These are phyloP conservation scores for Marasmius tenuissimus DNA, from an alignment of 1,284 basidiomycete species.

Conservation along the genomic window DNA sequence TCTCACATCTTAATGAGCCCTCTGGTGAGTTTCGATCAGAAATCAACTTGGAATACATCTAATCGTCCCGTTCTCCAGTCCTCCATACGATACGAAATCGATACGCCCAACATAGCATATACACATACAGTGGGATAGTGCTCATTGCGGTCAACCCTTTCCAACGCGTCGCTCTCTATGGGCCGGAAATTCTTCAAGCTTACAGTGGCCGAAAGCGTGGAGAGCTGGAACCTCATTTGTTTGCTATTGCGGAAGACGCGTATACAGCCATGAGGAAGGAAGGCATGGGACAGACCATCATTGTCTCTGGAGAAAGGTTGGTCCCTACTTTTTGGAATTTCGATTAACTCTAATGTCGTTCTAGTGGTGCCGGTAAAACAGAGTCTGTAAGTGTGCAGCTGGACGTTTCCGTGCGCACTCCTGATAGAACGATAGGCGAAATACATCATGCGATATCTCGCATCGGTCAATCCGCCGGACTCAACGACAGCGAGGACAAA, in stretches of 20 bases:
- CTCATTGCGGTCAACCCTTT: conserved; percentile 99
- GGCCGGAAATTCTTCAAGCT: conserved; percentile 95
- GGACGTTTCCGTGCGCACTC: background rate
- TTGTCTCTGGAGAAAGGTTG: conserved; percentile 97
- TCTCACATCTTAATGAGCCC: conserved; percentile 98
- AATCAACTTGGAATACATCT: background rate
- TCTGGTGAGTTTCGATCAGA: conserved; percentile 61
- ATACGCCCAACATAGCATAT: conserved; percentile 96
- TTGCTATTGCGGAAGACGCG: conserved; percentile 99
- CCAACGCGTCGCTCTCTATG: conserved; percentile 90
- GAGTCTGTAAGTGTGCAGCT: conserved; percentile 71
- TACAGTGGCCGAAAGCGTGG: conserved; percentile 93
- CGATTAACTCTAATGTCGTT: conserved; percentile 19
- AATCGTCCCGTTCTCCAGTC: conserved; percentile 48
- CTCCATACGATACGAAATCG: conserved; percentile 96
- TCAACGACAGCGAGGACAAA: conserved; percentile 54
- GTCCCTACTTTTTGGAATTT: conserved; percentile 22
- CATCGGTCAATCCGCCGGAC: conserved; percentile 91
- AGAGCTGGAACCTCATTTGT: conserved; percentile 96
- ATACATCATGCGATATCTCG: conserved; percentile 99
- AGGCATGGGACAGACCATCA: conserved; percentile 95
- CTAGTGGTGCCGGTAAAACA: conserved; percentile 98
- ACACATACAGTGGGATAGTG: conserved; percentile 98
- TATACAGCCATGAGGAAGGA: conserved; percentile 98
- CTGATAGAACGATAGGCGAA: conserved; percentile 66